A percentile compares a stretch with the other conserved stretches of the same genome.
phyloP scores from a whole-genome alignment of 73 alveolate genomes.

The Uronychia setigera region DNA sequence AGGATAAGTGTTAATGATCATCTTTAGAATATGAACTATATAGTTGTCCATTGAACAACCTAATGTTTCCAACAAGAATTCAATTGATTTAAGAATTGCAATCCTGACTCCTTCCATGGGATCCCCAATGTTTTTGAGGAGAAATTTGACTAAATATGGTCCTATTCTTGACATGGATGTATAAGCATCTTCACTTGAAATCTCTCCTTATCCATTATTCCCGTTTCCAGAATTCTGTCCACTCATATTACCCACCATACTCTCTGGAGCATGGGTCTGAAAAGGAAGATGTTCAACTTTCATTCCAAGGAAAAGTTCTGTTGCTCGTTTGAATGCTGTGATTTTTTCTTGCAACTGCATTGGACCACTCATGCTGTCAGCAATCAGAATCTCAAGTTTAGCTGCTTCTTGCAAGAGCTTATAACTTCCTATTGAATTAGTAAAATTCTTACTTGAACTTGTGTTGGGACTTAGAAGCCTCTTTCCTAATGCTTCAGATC shows the following conservation, averaged over 20 bases:
- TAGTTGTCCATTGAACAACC: constrained; percentile 63
- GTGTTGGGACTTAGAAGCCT: not conserved
- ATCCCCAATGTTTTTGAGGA: constrained; percentile 19
- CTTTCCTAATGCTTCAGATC: not conserved
- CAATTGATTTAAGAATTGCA: constrained; percentile 40
- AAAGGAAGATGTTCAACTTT: constrained; percentile 2
- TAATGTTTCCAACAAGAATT: constrained; percentile 54
- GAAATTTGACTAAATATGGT: constrained; percentile 49
- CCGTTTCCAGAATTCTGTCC: constrained; percentile 5
- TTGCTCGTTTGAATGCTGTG: constrained; percentile 25
- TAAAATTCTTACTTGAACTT: not conserved
- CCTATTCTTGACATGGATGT: constrained; percentile 22
- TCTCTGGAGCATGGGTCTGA: not conserved
- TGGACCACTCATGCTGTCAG: constrained; percentile 18
- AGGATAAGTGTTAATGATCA: constrained; percentile 50
- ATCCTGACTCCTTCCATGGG: constrained; percentile 38
- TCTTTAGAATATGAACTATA: constrained; percentile 48
- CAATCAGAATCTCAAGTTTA: constrained; percentile 21
- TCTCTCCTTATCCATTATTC: constrained; percentile 2
- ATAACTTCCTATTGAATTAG: not conserved
- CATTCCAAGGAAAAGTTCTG: constrained; percentile 31
- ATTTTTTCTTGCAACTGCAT: constrained; percentile 18
- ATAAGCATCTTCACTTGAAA: constrained; percentile 56
- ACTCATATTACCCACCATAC: not conserved
- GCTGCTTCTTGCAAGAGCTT: constrained; percentile 9